A percentile compares a stretch with the other conserved stretches of the same genome.
These are phyloP conservation scores for Tricholoma matsutake DNA, from an alignment of 768 basidiomycete species.

Conservation along the genomic window DNA sequence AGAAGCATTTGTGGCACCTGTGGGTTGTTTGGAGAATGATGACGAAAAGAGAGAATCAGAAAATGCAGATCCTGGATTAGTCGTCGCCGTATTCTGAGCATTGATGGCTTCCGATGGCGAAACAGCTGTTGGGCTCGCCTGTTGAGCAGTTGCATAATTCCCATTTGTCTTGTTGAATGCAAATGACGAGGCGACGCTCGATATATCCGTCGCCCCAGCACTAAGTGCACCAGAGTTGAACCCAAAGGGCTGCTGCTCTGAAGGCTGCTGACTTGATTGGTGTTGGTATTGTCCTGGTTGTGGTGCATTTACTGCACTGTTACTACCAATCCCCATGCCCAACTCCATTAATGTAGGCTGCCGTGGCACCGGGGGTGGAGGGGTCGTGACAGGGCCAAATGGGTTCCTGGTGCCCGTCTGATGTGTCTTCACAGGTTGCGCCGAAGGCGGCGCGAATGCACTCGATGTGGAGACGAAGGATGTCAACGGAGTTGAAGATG, in stretches of 20 bases:
- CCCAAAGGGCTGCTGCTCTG: constrained; percentile 26
- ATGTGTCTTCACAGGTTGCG: constrained; percentile 76
- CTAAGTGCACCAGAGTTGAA: constrained; percentile 40
- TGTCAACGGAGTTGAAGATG: constrained; percentile 71
- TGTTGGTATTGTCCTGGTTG: constrained; percentile 25
- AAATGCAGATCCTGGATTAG: constrained; percentile 40
- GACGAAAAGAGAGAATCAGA: constrained; percentile 47
- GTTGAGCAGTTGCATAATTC: constrained; percentile 7
- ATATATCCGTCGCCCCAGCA: constrained; percentile 53
- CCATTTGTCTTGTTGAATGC: constrained; percentile 37
- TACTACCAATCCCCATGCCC: constrained; percentile 43
- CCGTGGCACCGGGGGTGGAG: constrained; percentile 67
- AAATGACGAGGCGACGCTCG: constrained; percentile 75
- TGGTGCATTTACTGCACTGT: constrained; percentile 12
- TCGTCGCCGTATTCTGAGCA: constrained; percentile 33
- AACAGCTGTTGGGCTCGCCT: constrained; percentile 11
- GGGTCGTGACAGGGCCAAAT: constrained; percentile 72
- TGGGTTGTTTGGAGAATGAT: constrained; percentile 48
- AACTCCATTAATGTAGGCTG: constrained; percentile 82
- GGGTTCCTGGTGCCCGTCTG: constrained; percentile 95
- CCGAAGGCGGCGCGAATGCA: constrained; percentile 39
- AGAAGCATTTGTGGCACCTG: constrained; percentile 36
- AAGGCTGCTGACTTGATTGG: constrained; percentile 23
- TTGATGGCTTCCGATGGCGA: constrained; percentile 21
- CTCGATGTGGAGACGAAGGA: constrained; percentile 27